Evolutionary conservation across 768 basidiomycete genomes (phyloP).

Genomic region (Mycena haematopus): DNA sequence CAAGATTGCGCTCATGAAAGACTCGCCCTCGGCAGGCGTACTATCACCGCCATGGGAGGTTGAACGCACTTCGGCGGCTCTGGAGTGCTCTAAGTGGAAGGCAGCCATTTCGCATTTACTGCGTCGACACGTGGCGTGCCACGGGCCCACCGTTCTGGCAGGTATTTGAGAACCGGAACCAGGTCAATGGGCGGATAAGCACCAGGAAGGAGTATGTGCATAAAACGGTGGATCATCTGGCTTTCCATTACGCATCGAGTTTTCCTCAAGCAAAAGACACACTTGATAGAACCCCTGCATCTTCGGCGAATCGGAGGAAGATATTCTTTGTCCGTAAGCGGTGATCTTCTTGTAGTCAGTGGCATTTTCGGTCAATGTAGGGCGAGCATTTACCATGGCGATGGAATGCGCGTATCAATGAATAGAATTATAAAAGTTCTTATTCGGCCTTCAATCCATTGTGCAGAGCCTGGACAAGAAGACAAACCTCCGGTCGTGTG

Average conservation of each 20-base stretch:
- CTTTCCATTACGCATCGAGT: neutral
- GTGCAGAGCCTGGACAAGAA: too few species aligned
- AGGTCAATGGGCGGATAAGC: slow-evolving; percentile 5
- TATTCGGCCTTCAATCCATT: neutral
- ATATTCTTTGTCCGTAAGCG: slow-evolving; percentile 4
- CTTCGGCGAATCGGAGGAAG: neutral
- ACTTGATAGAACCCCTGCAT: slow-evolving; percentile 1
- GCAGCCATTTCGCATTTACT: slow-evolving; percentile 6
- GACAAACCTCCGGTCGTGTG: slow-evolving; percentile 5
- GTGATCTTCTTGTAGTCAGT: neutral
- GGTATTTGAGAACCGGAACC: neutral
- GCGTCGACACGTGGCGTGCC: slow-evolving; percentile 9
- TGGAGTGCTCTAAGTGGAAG: slow-evolving; percentile 2
- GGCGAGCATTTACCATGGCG: neutral
- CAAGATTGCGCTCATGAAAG: slow-evolving; percentile 6
- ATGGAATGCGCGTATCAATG: slow-evolving; percentile 6
- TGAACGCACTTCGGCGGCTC: neutral
- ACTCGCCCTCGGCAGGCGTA: neutral
- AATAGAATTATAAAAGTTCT: slow-evolving; percentile 5
- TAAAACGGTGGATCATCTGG: slow-evolving; percentile 13
- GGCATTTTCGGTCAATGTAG: neutral
- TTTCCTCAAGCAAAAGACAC: neutral
- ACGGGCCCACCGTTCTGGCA: slow-evolving; percentile 10
- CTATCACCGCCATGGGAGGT: neutral
- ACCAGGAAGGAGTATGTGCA: slow-evolving; percentile 9